Evolutionary conservation across 192 early-diverging fungal species (phyloP), one percentile per base, ranked within the genome.

Genomic region (Hyaloraphidium curvatum): DNA sequence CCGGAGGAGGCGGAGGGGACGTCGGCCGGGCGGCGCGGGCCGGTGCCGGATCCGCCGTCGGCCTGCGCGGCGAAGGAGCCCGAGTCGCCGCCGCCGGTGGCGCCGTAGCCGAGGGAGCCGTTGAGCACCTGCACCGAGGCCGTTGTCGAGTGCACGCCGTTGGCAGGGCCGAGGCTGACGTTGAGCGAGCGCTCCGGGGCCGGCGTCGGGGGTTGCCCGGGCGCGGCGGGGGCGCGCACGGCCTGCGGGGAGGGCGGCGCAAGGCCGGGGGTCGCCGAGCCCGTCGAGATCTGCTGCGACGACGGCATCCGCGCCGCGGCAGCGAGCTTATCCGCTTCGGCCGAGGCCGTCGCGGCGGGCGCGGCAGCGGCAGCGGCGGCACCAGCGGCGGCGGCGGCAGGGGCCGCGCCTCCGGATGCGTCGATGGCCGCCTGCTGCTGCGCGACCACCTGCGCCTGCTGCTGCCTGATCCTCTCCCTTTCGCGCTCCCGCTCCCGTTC

Each of bases 401-500:
- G 35, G 35, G 17, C 17, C 11, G 35, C 14, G 43, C 17, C 23
- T 48, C 17, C 43, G 14, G 43, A n/a, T n/a, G n/a, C n/a, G n/a
- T n/a, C n/a, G n/a, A n/a, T n/a, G 17, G 19, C 9, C 11, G 25
- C 19, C 5, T 5, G 7, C 43, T 48, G 43, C 19, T 48, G 43
- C 17, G 43, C 43, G 7, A 25, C 43, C 19, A 25, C 43, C 19
- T 48, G 43, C 14, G 43, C 43, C 9, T 14, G 17, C 4, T 14
- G 17, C 19, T 48, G 43, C 5, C 43, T 14, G 9, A 25, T 25
- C 19, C 43, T 48, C 25, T 48, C 43, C 7, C 43, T 14, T 48
- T 48, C 43, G 11, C 43, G 64, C 30, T 72, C 70, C 3, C 25
- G 30, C 40, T 74, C 71, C n/a, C 64, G 41, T 25, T 41, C 25